A percentile compares a stretch with the other conserved stretches of the same genome.
Conservation (phyloP, 306 rosid species). For the Fragaria nilgerrensis region DNA sequence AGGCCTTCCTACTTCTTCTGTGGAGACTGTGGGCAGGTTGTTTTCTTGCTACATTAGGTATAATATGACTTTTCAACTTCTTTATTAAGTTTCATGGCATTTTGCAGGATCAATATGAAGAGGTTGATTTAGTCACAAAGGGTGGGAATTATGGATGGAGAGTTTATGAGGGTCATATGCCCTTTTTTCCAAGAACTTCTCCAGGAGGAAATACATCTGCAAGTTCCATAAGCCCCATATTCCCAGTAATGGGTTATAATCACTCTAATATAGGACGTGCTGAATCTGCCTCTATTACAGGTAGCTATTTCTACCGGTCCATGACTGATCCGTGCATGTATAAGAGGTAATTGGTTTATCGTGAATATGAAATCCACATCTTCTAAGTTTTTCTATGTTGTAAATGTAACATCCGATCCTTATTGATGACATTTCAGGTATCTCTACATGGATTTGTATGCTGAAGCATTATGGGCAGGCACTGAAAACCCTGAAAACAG, state of each 20-base stretch:
- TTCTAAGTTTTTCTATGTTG: neutral
- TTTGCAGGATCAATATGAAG: conserved; percentile 11
- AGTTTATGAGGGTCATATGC: conserved; percentile 34
- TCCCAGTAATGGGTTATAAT: conserved; percentile 35
- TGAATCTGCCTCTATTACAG: conserved; percentile 26
- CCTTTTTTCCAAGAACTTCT: conserved; percentile 25
- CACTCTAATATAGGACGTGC: conserved; percentile 35
- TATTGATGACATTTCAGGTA: neutral
- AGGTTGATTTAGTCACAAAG: conserved; percentile 21
- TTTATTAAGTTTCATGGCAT: neutral
- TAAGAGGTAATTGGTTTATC: neutral
- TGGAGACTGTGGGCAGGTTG: conserved; percentile 40
- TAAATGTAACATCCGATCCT: neutral
- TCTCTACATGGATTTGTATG: conserved; percentile 19
- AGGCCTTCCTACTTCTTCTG: conserved; percentile 44
- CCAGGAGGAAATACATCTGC: conserved; percentile 31
- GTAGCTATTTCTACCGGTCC: conserved; percentile 34
- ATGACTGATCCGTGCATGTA: conserved; percentile 23
- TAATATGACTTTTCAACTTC: neutral
- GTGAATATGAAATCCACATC: neutral
- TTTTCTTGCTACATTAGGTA: neutral
- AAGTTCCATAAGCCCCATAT: conserved; percentile 28
- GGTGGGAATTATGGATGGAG: conserved; percentile 47
- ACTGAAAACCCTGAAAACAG: conserved; percentile 16
- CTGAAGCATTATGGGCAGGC: conserved; percentile 13